A percentile compares a stretch with the other conserved stretches of the same genome.
These are phyloP conservation scores for Botrytis tulipae DNA, from an alignment of 2,329 filamentous ascomycete genomes.

Conservation along the genomic window DNA sequence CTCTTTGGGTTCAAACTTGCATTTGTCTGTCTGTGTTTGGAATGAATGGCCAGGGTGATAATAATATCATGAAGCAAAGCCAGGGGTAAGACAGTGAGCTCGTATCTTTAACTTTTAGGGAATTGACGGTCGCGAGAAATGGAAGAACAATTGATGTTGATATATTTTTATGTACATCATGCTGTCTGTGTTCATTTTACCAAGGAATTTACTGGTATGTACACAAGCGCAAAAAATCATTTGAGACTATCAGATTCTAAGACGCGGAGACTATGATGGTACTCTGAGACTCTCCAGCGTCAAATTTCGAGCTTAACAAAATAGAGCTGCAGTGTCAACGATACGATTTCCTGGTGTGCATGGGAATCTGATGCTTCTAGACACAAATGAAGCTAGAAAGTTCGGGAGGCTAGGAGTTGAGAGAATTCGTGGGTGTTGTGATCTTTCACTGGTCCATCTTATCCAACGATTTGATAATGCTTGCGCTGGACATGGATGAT, in stretches of 20 bases:
- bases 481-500: neutral
- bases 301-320: neutral
- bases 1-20: neutral
- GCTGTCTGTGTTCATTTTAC: neutral
- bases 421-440: neutral
- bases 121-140: neutral
- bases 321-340: slow-evolving; percentile 1
- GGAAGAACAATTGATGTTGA: neutral
- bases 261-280: neutral
- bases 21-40: neutral
- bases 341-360: neutral
- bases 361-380: neutral
- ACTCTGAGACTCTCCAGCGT: slow-evolving; percentile 4
- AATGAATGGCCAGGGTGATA: neutral
- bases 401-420: neutral
- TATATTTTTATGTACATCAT: neutral
- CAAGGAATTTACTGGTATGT: neutral
- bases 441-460: neutral
- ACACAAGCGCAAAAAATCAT: neutral
- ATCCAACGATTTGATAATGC: slow-evolving; percentile 8
- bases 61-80: neutral
- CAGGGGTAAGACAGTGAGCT: neutral
- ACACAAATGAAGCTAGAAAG: neutral
- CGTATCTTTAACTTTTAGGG: neutral
- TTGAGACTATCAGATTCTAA: neutral